phyloP scores from a whole-genome alignment of 2,329 filamentous ascomycete species.

The Fonsecaea monophora region DNA sequence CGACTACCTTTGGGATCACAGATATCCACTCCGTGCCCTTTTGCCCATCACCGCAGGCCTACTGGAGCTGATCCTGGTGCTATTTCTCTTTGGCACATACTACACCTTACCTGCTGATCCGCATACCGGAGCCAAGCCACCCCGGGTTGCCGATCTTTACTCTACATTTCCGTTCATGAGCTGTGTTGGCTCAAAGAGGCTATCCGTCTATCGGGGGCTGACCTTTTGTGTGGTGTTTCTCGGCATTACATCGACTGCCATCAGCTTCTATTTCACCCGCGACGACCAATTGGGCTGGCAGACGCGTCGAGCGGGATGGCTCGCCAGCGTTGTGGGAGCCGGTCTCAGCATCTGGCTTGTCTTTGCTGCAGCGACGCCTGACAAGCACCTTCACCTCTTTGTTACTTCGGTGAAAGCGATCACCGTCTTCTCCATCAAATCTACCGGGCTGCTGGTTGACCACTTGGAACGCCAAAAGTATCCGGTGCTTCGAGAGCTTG shows the following conservation, averaged over 20 bases:
- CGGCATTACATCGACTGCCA: slow-evolving; percentile 10
- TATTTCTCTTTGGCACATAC: slow-evolving; percentile 18
- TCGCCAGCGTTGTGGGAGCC: slow-evolving; percentile 14
- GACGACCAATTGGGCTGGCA: slow-evolving; percentile 24
- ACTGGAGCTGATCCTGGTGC: slow-evolving; percentile 10
- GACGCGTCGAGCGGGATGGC: slow-evolving; percentile 14
- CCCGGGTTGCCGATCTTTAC: slow-evolving; percentile 22
- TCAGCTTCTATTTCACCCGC: slow-evolving; percentile 20
- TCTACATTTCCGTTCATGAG: slow-evolving; percentile 25
- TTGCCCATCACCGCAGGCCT: slow-evolving; percentile 17
- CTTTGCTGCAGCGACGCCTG: slow-evolving; percentile 24
- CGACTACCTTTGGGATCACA: slow-evolving; percentile 17
- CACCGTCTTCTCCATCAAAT: slow-evolving; percentile 22
- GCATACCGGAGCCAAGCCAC: slow-evolving; percentile 16
- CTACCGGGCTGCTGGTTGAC: slow-evolving; percentile 17
- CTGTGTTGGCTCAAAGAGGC: slow-evolving; percentile 18
- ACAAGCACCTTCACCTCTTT: slow-evolving; percentile 21
- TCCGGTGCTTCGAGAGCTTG: slow-evolving; percentile 18
- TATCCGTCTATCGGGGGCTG: slow-evolving; percentile 20
- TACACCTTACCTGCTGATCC: slow-evolving; percentile 26
- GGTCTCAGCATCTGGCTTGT: slow-evolving; percentile 23
- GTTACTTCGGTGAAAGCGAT: slow-evolving; percentile 23
- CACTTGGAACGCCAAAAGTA: slow-evolving; percentile 23
- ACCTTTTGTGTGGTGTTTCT: slow-evolving; percentile 23
- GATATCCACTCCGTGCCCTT: slow-evolving; percentile 14